phyloP scores from a whole-genome alignment of 2,329 filamentous ascomycete species.

The Scopulariopsis brevicaulis region DNA sequence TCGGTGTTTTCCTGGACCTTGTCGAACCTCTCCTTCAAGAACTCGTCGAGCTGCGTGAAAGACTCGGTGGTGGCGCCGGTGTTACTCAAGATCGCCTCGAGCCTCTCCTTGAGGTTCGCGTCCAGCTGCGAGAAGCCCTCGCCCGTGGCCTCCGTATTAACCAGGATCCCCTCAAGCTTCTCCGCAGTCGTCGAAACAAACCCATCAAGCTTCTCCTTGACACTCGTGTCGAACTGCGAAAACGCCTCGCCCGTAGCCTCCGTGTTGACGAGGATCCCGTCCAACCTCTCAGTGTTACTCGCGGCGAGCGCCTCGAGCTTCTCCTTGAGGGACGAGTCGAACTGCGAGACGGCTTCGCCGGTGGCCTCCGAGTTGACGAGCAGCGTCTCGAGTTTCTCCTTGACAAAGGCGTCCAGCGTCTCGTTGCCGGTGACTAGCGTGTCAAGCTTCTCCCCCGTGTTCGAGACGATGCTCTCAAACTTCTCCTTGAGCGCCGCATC shows the following conservation, averaged over 20 bases:
- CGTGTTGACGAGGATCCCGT: slow-evolving; percentile 43
- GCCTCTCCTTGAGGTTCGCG: background rate
- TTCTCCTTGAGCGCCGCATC: slow-evolving; percentile 61
- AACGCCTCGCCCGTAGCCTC: slow-evolving; percentile 54
- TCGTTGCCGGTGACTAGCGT: slow-evolving; percentile 39
- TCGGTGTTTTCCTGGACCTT: slow-evolving; percentile 47
- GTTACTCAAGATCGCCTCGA: background rate
- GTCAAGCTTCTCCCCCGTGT: slow-evolving; percentile 15
- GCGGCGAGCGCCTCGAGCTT: background rate
- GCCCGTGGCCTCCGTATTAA: background rate
- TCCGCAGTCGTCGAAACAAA: background rate
- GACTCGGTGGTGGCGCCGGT: background rate
- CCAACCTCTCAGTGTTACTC: slow-evolving; percentile 11
- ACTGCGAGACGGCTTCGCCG: background rate
- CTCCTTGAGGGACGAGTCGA: slow-evolving; percentile 8
- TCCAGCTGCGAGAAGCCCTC: background rate
- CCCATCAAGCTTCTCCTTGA: background rate
- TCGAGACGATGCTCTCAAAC: background rate
- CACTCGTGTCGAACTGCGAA: slow-evolving; percentile 60
- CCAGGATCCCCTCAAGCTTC: background rate
- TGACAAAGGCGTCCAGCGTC: slow-evolving; percentile 28
- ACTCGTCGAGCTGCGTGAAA: slow-evolving; percentile 7
- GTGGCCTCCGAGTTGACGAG: slow-evolving; percentile 6
- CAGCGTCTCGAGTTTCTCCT: slow-evolving; percentile 25
- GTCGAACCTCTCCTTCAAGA: slow-evolving; percentile 10